Base-by-base conservation (phyloP, 495 filamentous ascomycete species). In the Neurospora intermedia region DNA sequence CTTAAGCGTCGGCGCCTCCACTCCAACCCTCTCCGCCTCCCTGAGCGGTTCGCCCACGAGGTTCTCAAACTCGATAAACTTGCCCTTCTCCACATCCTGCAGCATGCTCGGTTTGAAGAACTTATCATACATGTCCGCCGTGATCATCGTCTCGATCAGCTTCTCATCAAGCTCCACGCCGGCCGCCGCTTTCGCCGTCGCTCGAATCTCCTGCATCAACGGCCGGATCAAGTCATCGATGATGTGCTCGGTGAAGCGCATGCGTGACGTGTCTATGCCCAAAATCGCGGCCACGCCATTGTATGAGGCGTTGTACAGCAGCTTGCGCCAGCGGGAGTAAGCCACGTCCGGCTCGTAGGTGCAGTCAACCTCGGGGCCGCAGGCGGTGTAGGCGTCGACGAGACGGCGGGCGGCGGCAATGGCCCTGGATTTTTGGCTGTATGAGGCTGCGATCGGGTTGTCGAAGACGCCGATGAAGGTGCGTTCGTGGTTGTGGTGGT, bases 51-150 rank as follows among this genome's bases (percentile, higher is more conserved):
- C 86, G 0, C 87, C 85, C 8, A 87, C 79, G 35, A 87, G 83
- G 73, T 85, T 86, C 73, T 88, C 87, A 62, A 82, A 82, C 74
- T 89, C 87, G 69, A 84, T 84, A 74, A 80, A 88, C 73, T 84
- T 85, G 10, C 83, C 85, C 84, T 87, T 86, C 43, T 80, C 70
- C 39, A 80, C 72, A 77, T 86, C 85, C 70, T 83, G 77, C 11
- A 76, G 72, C 86, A 87, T 87, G 73, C 84, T 85, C 2, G 86
- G 86, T 45, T 74, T 75, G 23, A 86, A 80, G 54, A 79, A 83
- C 40, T 78, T 75, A n/a, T 82, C 75, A 31, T 72, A 80, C 16
- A 82, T 78, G 74, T 87, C 85, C 10, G 78, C 71, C 16, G 74
- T 70, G 46, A 85, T 81, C 74, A 82, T 77, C 9, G 46, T 54